Percentiles rank a stretch among this genome's conserved stretches.
Evolutionary conservation across 169 alveolate genomes (phyloP).

Genomic region (Pseudocohnilembus persalinus): DNA sequence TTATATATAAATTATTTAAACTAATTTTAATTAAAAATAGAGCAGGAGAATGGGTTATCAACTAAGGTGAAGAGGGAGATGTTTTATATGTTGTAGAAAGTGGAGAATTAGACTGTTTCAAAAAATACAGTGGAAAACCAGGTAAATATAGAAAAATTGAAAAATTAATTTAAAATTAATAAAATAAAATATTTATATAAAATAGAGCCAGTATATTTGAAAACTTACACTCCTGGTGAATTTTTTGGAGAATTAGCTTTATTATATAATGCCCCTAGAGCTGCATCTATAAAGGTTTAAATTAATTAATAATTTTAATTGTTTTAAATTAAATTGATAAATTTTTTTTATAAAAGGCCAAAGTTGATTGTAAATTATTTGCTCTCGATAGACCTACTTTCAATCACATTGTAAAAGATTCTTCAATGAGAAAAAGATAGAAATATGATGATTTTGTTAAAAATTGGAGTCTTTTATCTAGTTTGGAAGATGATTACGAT

Average conservation of each 20-base stretch:
- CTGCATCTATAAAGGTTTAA: constrained; percentile 54
- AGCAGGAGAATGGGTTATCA: constrained; percentile 64
- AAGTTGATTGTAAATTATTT: constrained; percentile 52
- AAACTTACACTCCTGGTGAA: constrained; percentile 64
- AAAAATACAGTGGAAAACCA: constrained; percentile 37
- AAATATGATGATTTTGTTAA: constrained; percentile 49
- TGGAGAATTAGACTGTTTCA: constrained; percentile 72
- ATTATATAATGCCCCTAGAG: constrained; percentile 77
- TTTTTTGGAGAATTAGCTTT: constrained; percentile 79
- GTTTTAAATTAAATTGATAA: too few species aligned
- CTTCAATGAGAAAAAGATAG: constrained; percentile 62
- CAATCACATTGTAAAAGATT: constrained; percentile 65
- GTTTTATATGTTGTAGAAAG: constrained; percentile 74
- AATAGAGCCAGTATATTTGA: constrained; percentile 40
- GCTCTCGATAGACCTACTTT: constrained; percentile 67
- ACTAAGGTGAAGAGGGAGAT: constrained; percentile 80
- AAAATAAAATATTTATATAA: too few species aligned
- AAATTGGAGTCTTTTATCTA: constrained; percentile 43
- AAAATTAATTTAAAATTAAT: too few species aligned
- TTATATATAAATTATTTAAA: background rate
- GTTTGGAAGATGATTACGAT: constrained; percentile 55
- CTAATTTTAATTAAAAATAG: background rate
- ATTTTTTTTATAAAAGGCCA: background rate
- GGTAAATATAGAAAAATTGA: background rate
- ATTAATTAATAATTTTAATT: too few species aligned